Evolutionary conservation across 345 rosid species (phyloP).

Genomic region (Erodium maritimum): DNA sequence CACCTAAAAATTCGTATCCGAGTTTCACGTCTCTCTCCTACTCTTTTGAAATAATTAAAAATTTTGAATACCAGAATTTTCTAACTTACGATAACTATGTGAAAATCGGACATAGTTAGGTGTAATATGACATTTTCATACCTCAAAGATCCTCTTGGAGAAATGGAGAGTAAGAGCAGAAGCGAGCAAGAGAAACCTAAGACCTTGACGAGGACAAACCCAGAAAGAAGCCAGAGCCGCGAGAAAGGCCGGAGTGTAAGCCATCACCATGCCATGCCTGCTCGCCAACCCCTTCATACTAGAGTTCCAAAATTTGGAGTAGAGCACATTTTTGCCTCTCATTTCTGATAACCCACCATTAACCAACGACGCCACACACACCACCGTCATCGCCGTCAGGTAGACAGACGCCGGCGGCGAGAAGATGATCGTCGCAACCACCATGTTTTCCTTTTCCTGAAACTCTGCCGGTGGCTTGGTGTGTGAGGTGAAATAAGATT

Average conservation of each 20-base stretch:
- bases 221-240: constrained; percentile 38
- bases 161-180: constrained; percentile 55
- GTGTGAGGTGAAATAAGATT: too few relatives aligned
- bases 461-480: too few relatives aligned
- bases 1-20: too few relatives aligned
- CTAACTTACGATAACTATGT: too few relatives aligned
- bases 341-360: constrained; percentile 31
- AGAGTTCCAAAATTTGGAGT: constrained; percentile 43
- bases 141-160: constrained; percentile 57
- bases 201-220: constrained; percentile 25
- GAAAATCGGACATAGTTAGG: too few relatives aligned
- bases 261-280: constrained; percentile 42
- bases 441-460: not conserved
- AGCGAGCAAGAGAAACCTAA: constrained; percentile 37
- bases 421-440: constrained; percentile 9
- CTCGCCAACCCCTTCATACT: constrained; percentile 21
- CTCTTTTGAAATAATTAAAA: too few relatives aligned
- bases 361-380: constrained; percentile 18
- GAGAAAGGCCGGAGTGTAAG: constrained; percentile 52
- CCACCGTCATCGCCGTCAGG: constrained; percentile 25
- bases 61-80: too few relatives aligned
- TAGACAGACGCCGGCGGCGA: constrained; percentile 30
- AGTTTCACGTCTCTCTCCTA: too few relatives aligned
- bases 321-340: constrained; percentile 34
- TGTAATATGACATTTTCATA: too few relatives aligned